Percentiles rank a stretch among this genome's conserved stretches.
Conservation (phyloP, 371 early-diverging fungal species). For the Dichotomocladium elegans region DNA sequence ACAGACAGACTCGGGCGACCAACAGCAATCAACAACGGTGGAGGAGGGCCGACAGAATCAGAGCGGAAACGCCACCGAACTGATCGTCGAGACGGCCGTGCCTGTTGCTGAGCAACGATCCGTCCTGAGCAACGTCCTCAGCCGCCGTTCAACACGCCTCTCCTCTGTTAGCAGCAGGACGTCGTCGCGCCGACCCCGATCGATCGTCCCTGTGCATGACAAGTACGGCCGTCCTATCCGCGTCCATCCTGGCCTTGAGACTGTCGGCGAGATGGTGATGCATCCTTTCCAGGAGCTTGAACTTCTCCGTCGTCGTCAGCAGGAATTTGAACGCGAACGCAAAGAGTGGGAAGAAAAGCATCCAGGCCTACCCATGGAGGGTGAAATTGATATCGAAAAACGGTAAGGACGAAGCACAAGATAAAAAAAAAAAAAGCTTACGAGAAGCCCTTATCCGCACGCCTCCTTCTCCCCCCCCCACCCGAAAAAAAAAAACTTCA, state of each 20-base stretch:
- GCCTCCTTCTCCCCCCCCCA: no score
- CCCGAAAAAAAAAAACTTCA: background rate
- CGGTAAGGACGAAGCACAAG: background rate
- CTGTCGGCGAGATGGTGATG: slow-evolving; percentile 39
- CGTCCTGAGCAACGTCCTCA: no score
- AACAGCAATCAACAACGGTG: no score
- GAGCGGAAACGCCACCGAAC: no score
- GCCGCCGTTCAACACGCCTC: background rate
- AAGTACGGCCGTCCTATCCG: slow-evolving; percentile 29
- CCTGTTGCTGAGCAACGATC: no score
- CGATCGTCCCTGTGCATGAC: slow-evolving; percentile 21
- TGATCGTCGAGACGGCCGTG: no score
- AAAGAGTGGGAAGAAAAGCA: slow-evolving; percentile 32
- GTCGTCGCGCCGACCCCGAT: background rate
- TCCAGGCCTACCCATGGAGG: no score
- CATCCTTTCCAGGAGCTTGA: slow-evolving; percentile 35
- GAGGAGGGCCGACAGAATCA: no score
- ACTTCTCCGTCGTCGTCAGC: slow-evolving; percentile 27
- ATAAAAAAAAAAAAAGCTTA: background rate
- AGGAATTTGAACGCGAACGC: slow-evolving; percentile 31
- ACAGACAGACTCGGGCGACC: no score
- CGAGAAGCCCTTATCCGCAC: no score
- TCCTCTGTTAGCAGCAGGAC: no score
- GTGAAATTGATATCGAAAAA: no score
- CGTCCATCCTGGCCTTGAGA: slow-evolving; percentile 30